Evolutionary conservation across 192 early-diverging fungal genomes (phyloP).

Genomic region (Umbelopsis sp.): DNA sequence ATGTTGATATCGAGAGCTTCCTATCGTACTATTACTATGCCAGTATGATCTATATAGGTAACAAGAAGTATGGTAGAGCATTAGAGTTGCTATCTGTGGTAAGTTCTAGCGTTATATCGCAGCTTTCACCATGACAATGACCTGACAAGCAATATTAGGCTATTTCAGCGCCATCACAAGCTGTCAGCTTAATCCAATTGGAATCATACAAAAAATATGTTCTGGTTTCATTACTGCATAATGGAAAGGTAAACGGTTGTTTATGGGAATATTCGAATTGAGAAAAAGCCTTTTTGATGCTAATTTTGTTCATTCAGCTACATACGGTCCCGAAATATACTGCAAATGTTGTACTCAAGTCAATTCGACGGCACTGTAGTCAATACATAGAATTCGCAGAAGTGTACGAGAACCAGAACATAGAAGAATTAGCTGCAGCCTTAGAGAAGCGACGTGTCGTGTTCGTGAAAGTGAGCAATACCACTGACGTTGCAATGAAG

Average conservation of each 20-base stretch:
- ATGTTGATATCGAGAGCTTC: slow-evolving; percentile 55
- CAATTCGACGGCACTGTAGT: slow-evolving; percentile 38
- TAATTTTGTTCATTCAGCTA: slow-evolving; percentile 29
- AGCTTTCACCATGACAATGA: neutral
- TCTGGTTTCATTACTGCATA: slow-evolving; percentile 61
- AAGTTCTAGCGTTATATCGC: slow-evolving; percentile 15
- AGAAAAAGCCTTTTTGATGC: neutral
- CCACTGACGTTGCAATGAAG: neutral
- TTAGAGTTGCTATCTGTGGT: slow-evolving; percentile 62
- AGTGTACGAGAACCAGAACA: slow-evolving; percentile 57
- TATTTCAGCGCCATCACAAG: slow-evolving; percentile 66
- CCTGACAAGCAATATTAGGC: slow-evolving; percentile 35
- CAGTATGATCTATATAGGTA: slow-evolving; percentile 68
- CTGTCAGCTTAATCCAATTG: slow-evolving; percentile 70
- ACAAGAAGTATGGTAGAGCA: slow-evolving; percentile 67
- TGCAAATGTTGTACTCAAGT: slow-evolving; percentile 46
- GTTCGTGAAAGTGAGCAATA: slow-evolving; percentile 39
- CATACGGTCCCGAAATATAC: slow-evolving; percentile 56
- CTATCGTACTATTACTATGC: slow-evolving; percentile 82
- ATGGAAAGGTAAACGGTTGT: slow-evolving; percentile 47
- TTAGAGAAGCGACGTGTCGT: slow-evolving; percentile 40
- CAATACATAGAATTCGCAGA: slow-evolving; percentile 63
- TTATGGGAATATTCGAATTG: neutral
- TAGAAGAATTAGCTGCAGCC: slow-evolving; percentile 45
- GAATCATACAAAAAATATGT: slow-evolving; percentile 76